Percentiles rank a stretch among this genome's conserved stretches.
phyloP scores from a whole-genome alignment of 2,329 filamentous ascomycete genomes.

The Aspergillus eucalypticola region DNA sequence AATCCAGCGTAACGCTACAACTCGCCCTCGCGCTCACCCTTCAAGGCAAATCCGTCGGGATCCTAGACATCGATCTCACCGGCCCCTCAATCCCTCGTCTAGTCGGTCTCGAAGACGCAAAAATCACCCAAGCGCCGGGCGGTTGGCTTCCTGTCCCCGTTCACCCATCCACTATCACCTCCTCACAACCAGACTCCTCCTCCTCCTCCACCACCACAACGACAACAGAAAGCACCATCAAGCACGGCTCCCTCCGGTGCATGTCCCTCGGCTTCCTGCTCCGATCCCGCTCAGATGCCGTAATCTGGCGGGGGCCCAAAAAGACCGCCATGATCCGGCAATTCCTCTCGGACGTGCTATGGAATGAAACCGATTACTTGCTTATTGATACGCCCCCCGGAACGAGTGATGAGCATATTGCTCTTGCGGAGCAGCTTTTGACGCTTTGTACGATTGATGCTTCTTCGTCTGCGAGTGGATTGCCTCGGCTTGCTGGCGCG shows the following conservation, averaged over 20 bases:
- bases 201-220: too few species aligned
- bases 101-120: constrained; percentile 83
- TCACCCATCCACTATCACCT: constrained; percentile 48
- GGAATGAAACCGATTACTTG: constrained; percentile 84
- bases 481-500: constrained; percentile 74
- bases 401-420: constrained; percentile 96
- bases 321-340: constrained; percentile 99
- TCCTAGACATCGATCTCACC: constrained; percentile 94
- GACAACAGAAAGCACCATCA: neutral
- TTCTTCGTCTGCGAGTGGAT: constrained; percentile 17
- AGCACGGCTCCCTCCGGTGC: constrained; percentile 55
- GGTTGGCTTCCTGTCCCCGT: constrained; percentile 91
- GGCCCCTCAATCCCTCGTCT: constrained; percentile 95
- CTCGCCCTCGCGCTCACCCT: constrained; percentile 86
- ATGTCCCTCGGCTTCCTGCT: constrained; percentile 95
- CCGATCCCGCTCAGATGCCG: constrained; percentile 78
- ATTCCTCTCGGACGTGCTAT: constrained; percentile 88
- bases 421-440: constrained; percentile 81
- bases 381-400: constrained; percentile 95
- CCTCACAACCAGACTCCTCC: too few species aligned
- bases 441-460: constrained; percentile 38
- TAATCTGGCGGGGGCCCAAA: constrained; percentile 97
- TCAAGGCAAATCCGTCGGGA: constrained; percentile 83
- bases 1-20: constrained; percentile 96
- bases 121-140: constrained; percentile 85